Evolutionary conservation across 257 asterid species (phyloP), one percentile per base, ranked within the genome.

Genomic region (Solanum lycopersicoides): DNA sequence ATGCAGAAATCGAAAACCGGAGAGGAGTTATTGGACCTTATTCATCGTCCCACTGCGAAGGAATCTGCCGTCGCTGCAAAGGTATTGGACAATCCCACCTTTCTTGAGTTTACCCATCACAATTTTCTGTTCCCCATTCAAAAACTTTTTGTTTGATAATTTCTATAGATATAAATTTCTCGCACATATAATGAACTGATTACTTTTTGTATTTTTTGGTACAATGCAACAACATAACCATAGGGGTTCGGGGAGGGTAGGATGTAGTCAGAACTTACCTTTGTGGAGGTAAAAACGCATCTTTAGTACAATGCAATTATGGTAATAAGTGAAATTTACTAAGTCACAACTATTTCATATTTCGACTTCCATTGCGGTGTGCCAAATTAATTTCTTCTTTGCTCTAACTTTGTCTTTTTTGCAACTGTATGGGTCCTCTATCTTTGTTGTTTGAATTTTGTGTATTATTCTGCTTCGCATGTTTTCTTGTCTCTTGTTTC

Each of bases 11-110:
- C 98, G 0, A 96, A 97, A 89, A 95, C 97, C 3, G 99, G 99
- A 14, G 99, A 97, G 93, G 99, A 97, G 95, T 95, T 97, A 86
- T 87, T 96, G 92, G 95, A 95, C 93, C 98, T 97, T 89, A 95
- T 97, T 89, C 99, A 93, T 88, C 88, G 99, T 50, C 99, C 99
- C 1, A 97, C 99, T 84, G 99, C 99, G 16, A 97, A 60, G 90
- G 99, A 97, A 92, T 95, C 95, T 88, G 97, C 97, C 56, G 91
- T 93, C 83, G 99, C 98, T 89, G 98, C 95, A 87, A 97, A 90
- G 96, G 99, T 95, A 90, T 89, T 88, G 20, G 41, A 41, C 37
- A 60, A 21, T 73, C 47, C 75, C 47, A 42, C 53, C 37, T 87
- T 41, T 39, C 37, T 37, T 4, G 20, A 34, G 28, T 37, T 23